Evolutionary conservation across 306 rosid species (phyloP), one percentile per base, ranked within the genome.

Genomic region (Prosopis cineraria): DNA sequence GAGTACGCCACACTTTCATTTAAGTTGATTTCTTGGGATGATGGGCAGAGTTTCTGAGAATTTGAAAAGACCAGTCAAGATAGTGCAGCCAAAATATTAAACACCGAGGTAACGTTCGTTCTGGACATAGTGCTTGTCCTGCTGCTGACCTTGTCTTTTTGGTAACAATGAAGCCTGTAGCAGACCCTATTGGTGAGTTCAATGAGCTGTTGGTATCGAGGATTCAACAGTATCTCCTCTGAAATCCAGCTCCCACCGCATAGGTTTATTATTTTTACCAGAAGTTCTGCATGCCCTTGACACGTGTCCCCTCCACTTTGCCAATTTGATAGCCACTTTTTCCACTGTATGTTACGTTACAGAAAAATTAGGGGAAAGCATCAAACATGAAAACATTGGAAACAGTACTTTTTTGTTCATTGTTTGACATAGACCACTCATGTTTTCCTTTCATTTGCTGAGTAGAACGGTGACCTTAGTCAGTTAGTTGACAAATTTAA

Each of bases 311-410:
- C 97, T 79, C 80, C 90, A 4, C 70, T 79, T 70, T 87, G 69
- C 97, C 99, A 96, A 75, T 77, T 86, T 48, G 85, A 63, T 37
- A 96, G 80, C 99, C 98, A 96, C 53, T 87, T 86, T 73, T 80
- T 77, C 99, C 98, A 96, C 97, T 96, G 44, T 19, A 56, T 10
- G 62, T 40, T 13, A 58, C 43, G 79, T 44, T 17, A 58, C 43
- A 79, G 16, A 11, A 47, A 41, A 69, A 66, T 29, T 68, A 70
- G 5, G 20, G 0, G 36, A n/a, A 39, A 16, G 12, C 17, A 30
- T 70, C 39, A 62, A 58, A 62, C 77, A 22, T 7, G 27, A 39
- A 8, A 33, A 59, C 27, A 77, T 40, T 68, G 33, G 40, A 71
- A 36, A 27, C 65, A 11, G 45, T 70, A 75, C 72, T 70, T 36